Percentiles rank a stretch among this genome's conserved stretches.
Evolutionary conservation across 805 yeast species (phyloP).

Genomic region (Soucietia sequanensis): DNA sequence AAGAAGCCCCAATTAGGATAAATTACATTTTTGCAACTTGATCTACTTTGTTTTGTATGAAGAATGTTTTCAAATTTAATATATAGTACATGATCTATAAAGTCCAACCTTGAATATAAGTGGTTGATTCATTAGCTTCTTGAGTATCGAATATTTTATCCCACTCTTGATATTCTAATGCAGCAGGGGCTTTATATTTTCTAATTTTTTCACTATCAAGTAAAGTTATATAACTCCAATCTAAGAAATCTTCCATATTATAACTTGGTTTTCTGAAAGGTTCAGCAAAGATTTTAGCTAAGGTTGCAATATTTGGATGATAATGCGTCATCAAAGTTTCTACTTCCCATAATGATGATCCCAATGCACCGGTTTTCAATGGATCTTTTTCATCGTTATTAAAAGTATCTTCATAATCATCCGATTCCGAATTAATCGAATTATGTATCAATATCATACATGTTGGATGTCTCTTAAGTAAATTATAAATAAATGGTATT

Average conservation of each 20-base stretch:
- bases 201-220: conserved; percentile 63
- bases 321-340: conserved; percentile 78
- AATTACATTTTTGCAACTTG: too few species aligned
- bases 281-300: conserved; percentile 84
- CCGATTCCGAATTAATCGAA: conserved; percentile 20
- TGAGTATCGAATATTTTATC: conserved; percentile 30
- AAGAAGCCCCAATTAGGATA: conserved; percentile 23
- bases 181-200: conserved; percentile 68
- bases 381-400: conserved; percentile 69
- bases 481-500: conserved; percentile 88
- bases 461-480: conserved; percentile 87
- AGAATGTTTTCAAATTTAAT: too few species aligned
- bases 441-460: conserved; percentile 88
- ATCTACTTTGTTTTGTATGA: too few species aligned
- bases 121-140: conserved; percentile 10
- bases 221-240: conserved; percentile 76
- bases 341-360: conserved; percentile 90
- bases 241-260: conserved; percentile 90
- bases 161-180: conserved; percentile 70
- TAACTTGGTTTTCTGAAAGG: conserved; percentile 87
- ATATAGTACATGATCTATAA: conserved; percentile 8
- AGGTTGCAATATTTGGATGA: conserved; percentile 92
- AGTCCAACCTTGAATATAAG: conserved; percentile 30
- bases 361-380: conserved; percentile 70
- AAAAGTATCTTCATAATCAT: conserved; percentile 60